phyloP scores from a whole-genome alignment of 2,329 filamentous ascomycete genomes.

The Dothistroma pini region DNA sequence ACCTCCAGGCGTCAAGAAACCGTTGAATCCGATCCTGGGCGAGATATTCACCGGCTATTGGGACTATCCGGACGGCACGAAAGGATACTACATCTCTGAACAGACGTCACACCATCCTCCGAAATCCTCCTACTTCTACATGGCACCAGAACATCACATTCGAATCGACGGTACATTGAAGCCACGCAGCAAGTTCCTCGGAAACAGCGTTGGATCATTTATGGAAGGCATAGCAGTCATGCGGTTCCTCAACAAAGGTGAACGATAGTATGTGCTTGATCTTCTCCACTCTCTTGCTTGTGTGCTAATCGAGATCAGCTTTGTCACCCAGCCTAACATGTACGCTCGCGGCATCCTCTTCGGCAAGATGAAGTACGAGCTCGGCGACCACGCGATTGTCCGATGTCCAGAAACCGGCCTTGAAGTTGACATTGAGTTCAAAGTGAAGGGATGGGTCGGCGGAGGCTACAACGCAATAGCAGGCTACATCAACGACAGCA shows the following conservation, averaged over 20 bases:
- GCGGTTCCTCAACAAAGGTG: slow-evolving; percentile 76
- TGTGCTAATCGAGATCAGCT: slow-evolving; percentile 49
- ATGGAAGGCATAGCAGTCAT: slow-evolving; percentile 97
- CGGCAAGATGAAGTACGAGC: slow-evolving; percentile 99
- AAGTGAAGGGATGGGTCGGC: slow-evolving; percentile 95
- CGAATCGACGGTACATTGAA: slow-evolving; percentile 95
- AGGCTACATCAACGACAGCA: slow-evolving; percentile 82
- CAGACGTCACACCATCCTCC: slow-evolving; percentile 98
- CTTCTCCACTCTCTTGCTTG: background rate
- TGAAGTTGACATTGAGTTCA: slow-evolving; percentile 92
- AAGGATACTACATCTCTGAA: slow-evolving; percentile 93
- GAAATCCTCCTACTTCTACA: slow-evolving; percentile 99
- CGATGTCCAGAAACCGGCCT: slow-evolving; percentile 84
- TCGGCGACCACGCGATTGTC: slow-evolving; percentile 92
- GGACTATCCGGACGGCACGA: slow-evolving; percentile 74
- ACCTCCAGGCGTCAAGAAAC: slow-evolving; percentile 96
- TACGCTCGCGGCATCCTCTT: slow-evolving; percentile 96
- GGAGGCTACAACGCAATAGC: slow-evolving; percentile 96
- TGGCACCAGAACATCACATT: slow-evolving; percentile 90
- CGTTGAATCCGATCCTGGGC: slow-evolving; percentile 91
- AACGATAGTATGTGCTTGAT: slow-evolving; percentile 72
- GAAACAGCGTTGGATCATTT: slow-evolving; percentile 94
- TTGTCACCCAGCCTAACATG: slow-evolving; percentile 97
- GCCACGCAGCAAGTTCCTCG: slow-evolving; percentile 88
- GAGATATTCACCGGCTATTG: slow-evolving; percentile 95